Conservation (phyloP, 441 rosid genomes). For the Adansonia grandidieri region DNA sequence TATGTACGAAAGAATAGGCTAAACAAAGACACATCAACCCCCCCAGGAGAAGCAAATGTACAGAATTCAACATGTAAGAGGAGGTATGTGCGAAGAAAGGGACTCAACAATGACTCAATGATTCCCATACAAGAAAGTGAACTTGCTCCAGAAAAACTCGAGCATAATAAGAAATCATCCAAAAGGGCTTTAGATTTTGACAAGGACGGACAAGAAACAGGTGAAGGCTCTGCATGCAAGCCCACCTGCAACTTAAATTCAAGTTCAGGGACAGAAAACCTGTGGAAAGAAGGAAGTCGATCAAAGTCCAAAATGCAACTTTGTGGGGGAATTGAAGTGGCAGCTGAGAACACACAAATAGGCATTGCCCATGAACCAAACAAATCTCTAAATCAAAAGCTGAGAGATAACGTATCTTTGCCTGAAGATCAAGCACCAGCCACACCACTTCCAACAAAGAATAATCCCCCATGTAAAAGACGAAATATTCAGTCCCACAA, state of each 20-base stretch:
- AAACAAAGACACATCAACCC: conserved; percentile 32
- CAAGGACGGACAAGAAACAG: conserved; percentile 30
- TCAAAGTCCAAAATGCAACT: conserved; percentile 36
- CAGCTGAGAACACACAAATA: conserved; percentile 29
- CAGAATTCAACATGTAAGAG: conserved; percentile 45
- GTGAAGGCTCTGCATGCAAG: conserved; percentile 32
- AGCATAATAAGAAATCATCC: conserved; percentile 46
- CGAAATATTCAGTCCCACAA: conserved; percentile 22
- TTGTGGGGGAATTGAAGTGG: conserved; percentile 44
- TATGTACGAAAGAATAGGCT: conserved; percentile 46
- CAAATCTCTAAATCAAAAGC: conserved; percentile 38
- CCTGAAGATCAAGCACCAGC: conserved; percentile 45
- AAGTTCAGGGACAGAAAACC: conserved; percentile 36
- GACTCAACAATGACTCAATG: conserved; percentile 32
- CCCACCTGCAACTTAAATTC: conserved; percentile 29
- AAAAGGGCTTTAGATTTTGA: conserved; percentile 58
- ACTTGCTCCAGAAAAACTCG: conserved; percentile 35
- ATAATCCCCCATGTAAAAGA: conserved; percentile 33
- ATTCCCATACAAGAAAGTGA: conserved; percentile 34
- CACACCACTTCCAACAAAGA: conserved; percentile 45
- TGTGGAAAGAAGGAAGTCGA: conserved; percentile 27
- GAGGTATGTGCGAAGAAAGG: conserved; percentile 55
- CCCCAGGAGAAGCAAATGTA: conserved; percentile 35
- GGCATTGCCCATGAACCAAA: conserved; percentile 36
- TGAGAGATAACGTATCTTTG: conserved; percentile 30